These are phyloP conservation scores for Trichocladium uniseriatum DNA, from an alignment of 495 filamentous ascomycete species.

Conservation along the genomic window DNA sequence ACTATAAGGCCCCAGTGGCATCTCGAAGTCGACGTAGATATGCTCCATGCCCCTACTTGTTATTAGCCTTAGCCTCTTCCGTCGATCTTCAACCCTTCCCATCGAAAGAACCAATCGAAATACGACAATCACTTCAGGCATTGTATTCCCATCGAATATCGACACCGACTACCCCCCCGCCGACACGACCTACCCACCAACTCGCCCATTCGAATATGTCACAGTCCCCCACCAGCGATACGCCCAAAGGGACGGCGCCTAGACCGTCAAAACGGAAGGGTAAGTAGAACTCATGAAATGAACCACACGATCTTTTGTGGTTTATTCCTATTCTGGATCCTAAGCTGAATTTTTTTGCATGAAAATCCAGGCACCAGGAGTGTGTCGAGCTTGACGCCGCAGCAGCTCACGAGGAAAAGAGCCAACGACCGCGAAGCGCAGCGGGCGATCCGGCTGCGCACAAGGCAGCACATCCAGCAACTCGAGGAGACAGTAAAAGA, in stretches of 20 bases:
- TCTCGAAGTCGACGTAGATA: background rate
- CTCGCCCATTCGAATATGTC: slow-evolving; percentile 5
- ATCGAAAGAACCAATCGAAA: background rate
- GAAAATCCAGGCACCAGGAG: slow-evolving; percentile 49
- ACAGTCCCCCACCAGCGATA: slow-evolving; percentile 18
- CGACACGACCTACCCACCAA: background rate
- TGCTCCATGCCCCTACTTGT: too few relatives aligned
- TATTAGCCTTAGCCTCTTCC: too few relatives aligned
- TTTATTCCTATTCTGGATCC: too few relatives aligned
- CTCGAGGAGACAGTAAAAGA: slow-evolving; percentile 44
- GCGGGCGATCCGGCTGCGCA: slow-evolving; percentile 73
- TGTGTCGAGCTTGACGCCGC: slow-evolving; percentile 63
- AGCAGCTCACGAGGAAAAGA: slow-evolving; percentile 67
- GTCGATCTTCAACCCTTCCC: background rate
- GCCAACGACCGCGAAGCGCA: slow-evolving; percentile 87
- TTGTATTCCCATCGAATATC: too few relatives aligned
- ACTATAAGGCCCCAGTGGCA: background rate
- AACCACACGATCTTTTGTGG: too few relatives aligned
- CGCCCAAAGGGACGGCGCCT: slow-evolving; percentile 17
- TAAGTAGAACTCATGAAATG: background rate
- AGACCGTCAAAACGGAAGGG: slow-evolving; percentile 27
- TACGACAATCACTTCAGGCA: background rate
- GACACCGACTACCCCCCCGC: too few relatives aligned
- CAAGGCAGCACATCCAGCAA: slow-evolving; percentile 68
- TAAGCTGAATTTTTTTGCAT: background rate